Conservation (phyloP, 106 monocot genomes). For the Ottelia alismoides region DNA sequence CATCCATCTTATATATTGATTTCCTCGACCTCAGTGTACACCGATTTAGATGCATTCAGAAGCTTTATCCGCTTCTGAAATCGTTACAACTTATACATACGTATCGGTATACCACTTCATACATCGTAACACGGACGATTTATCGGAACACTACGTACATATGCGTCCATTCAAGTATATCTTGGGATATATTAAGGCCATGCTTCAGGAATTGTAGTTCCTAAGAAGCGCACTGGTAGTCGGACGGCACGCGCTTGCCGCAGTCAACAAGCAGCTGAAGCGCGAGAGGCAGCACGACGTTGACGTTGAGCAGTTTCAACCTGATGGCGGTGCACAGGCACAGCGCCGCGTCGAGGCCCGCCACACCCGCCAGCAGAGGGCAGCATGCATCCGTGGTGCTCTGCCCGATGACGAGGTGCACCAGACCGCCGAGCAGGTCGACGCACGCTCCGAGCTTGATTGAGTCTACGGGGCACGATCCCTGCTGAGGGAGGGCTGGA, state of each 20-base stretch:
- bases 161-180: too few species aligned
- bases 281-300: conserved; percentile 23
- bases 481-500: neutral
- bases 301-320: conserved; percentile 24
- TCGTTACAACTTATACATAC: too few species aligned
- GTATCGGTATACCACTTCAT: too few species aligned
- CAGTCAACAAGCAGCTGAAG: conserved; percentile 20
- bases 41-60: too few species aligned
- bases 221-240: conserved; percentile 22
- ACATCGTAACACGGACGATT: too few species aligned
- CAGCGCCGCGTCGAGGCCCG: conserved; percentile 19
- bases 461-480: conserved; percentile 20
- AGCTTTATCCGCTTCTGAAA: too few species aligned
- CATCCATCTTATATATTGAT: too few species aligned
- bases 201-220: too few species aligned
- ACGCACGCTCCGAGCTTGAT: conserved; percentile 24
- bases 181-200: too few species aligned
- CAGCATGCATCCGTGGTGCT: conserved; percentile 12
- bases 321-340: conserved; percentile 29
- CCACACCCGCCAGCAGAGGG: conserved; percentile 18
- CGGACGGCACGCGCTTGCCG: conserved; percentile 16
- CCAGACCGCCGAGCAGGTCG: conserved; percentile 23
- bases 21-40: too few species aligned
- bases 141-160: too few species aligned
- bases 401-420: conserved; percentile 15